phyloP scores from a whole-genome alignment of 164 flowering plant genomes.

The Taxillus chinensis region DNA sequence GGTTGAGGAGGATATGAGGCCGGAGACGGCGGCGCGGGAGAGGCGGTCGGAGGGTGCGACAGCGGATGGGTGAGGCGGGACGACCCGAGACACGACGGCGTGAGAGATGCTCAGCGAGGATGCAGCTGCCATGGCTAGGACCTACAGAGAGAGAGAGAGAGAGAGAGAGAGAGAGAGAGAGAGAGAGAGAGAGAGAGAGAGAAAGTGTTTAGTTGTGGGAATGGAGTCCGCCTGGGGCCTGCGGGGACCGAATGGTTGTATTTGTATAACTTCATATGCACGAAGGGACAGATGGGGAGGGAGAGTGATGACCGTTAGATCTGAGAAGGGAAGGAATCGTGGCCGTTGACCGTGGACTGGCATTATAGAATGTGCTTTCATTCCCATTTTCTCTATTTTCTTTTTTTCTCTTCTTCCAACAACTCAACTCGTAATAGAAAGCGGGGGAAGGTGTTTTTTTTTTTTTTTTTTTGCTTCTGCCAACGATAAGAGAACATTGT shows the following conservation, averaged over 20 bases:
- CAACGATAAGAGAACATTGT: too few species aligned
- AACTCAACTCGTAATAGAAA: too few species aligned
- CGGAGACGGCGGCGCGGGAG: slow-evolving; percentile 12
- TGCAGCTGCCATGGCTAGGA: slow-evolving; percentile 30
- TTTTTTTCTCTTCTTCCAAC: too few species aligned
- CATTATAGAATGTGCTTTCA: neutral
- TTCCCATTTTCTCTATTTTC: too few species aligned
- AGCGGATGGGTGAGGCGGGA: neutral
- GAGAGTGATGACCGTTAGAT: slow-evolving; percentile 21
- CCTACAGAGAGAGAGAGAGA: slow-evolving; percentile 4
- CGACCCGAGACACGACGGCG: slow-evolving; percentile 19
- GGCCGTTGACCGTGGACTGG: slow-evolving; percentile 29
- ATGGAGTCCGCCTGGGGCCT: too few species aligned
- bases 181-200: slow-evolving; percentile 19
- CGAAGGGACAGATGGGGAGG: neutral
- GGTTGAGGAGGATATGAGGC: slow-evolving; percentile 16
- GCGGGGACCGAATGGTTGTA: too few species aligned
- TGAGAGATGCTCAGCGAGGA: slow-evolving; percentile 32
- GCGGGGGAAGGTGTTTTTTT: too few species aligned
- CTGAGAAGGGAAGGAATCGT: slow-evolving; percentile 10
- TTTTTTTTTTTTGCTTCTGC: too few species aligned
- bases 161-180: slow-evolving; percentile 2
- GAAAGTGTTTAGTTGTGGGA: slow-evolving; percentile 10
- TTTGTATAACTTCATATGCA: neutral
- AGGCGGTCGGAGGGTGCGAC: slow-evolving; percentile 22